Percentiles rank a stretch among this genome's conserved stretches.
phyloP scores from a whole-genome alignment of 495 filamentous ascomycete species.

The Xylaria acuta region DNA sequence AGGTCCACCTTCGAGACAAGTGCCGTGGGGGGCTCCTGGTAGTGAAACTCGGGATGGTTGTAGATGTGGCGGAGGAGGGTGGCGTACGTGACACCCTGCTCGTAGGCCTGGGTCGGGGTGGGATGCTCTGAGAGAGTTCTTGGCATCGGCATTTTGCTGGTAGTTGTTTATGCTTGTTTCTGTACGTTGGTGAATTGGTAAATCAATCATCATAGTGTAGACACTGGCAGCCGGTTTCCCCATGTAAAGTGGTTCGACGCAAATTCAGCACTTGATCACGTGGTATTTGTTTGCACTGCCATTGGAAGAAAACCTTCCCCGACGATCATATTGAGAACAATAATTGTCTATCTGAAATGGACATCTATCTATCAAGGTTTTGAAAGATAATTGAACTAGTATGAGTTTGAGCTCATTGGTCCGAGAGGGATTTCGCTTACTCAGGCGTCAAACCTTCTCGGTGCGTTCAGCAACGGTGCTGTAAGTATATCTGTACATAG shows the following conservation, averaged over 20 bases:
- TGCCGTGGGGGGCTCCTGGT: slow-evolving; percentile 33
- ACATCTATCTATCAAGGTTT: background rate
- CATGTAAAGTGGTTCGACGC: background rate
- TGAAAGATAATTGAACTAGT: background rate
- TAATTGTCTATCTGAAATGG: background rate
- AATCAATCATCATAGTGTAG: background rate
- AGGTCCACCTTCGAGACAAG: slow-evolving; percentile 32
- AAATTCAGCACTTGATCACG: slow-evolving; percentile 1
- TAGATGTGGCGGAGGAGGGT: slow-evolving; percentile 35
- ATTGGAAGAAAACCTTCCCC: background rate
- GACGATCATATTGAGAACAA: background rate
- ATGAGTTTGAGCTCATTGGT: background rate
- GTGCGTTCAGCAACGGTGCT: no score
- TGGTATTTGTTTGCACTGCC: background rate
- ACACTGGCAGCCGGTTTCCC: background rate
- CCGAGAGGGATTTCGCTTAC: background rate
- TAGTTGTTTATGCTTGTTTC: background rate
- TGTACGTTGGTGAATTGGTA: background rate
- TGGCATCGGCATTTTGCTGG: slow-evolving; percentile 18
- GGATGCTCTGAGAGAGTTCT: slow-evolving; percentile 23
- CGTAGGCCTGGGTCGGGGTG: slow-evolving; percentile 35
- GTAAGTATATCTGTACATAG: background rate
- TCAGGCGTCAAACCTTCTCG: background rate
- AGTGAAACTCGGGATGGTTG: slow-evolving; percentile 32
- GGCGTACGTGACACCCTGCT: slow-evolving; percentile 32